Evolutionary conservation across 345 rosid species (phyloP).

Genomic region (Eucalyptus paniculata): DNA sequence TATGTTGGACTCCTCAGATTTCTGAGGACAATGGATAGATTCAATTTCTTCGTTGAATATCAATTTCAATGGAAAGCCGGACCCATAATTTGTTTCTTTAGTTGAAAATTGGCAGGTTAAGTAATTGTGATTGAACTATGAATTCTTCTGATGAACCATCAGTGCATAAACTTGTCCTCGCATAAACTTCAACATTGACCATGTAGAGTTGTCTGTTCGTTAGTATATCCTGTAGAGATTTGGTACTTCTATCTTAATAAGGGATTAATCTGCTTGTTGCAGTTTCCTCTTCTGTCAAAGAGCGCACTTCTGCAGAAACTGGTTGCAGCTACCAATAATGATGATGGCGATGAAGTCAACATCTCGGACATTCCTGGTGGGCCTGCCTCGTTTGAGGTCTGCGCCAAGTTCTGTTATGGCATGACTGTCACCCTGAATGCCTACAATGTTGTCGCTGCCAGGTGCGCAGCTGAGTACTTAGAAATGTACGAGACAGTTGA

Average conservation of each 20-base stretch:
- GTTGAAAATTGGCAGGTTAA: background rate
- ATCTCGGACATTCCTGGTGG: conserved; percentile 76
- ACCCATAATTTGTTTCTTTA: background rate
- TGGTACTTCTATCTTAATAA: background rate
- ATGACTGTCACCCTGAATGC: conserved; percentile 75
- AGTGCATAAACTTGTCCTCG: background rate
- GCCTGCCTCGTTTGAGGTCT: conserved; percentile 63
- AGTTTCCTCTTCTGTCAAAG: conserved; percentile 90
- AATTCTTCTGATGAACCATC: background rate
- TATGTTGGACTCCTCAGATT: background rate
- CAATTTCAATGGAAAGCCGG: background rate
- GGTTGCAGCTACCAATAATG: conserved; percentile 27
- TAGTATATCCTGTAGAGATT: background rate
- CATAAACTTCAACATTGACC: background rate
- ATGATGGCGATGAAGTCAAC: conserved; percentile 35
- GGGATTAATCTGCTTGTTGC: background rate
- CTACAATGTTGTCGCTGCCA: conserved; percentile 55
- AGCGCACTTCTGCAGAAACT: conserved; percentile 53
- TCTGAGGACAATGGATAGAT: background rate
- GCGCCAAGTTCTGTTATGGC: conserved; percentile 83
- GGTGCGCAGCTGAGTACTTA: conserved; percentile 77
- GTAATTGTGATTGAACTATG: background rate
- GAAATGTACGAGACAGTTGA: conserved; percentile 72
- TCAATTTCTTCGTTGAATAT: background rate
- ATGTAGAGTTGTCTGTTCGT: background rate